Conservation (phyloP, 202 grass and related monocot genomes). For the Dendrocalamus latiflorus region DNA sequence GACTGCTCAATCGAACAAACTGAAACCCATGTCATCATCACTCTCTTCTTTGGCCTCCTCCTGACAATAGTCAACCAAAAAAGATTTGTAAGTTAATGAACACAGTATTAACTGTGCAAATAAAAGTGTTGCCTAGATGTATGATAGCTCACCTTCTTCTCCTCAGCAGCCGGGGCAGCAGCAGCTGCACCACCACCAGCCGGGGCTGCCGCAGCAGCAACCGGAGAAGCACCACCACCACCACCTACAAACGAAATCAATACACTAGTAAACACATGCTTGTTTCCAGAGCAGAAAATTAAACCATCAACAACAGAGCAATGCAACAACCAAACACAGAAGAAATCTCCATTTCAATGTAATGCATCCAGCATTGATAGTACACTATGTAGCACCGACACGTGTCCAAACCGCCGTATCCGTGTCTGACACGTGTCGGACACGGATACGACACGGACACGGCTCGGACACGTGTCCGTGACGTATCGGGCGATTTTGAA, state of each 20-base stretch:
- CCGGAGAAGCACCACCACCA: conserved; percentile 25
- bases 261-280: neutral
- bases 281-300: neutral
- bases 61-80: neutral
- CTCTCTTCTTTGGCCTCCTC: conserved; percentile 45
- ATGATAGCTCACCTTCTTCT: conserved; percentile 29
- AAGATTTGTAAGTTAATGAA: neutral
- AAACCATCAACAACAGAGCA: neutral
- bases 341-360: neutral
- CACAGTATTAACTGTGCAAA: neutral
- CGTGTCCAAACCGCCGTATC: no score
- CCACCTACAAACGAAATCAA: neutral
- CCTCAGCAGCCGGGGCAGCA: conserved; percentile 24
- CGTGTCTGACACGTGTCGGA: no score
- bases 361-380: neutral
- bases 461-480: no score
- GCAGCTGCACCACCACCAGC: conserved; percentile 21
- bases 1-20: conserved; percentile 39
- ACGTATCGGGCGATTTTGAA: no score
- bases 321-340: neutral
- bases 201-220: conserved; percentile 14
- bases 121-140: neutral
- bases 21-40: conserved; percentile 54
- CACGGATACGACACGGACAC: no score
- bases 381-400: no score